Evolutionary conservation across 805 yeast species (phyloP).

Genomic region (Candida piceae): DNA sequence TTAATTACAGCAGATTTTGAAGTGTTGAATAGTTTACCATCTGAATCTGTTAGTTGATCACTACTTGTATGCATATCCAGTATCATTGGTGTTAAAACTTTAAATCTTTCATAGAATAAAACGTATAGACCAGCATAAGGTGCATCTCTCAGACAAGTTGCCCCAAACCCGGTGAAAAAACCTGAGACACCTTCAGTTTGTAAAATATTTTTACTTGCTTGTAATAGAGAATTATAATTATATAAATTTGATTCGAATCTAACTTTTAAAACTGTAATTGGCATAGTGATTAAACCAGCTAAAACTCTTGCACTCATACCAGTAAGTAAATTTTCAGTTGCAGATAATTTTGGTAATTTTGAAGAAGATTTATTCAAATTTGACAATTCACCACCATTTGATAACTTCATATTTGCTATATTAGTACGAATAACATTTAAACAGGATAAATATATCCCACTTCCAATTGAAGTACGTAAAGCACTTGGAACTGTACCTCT

Average conservation of each 20-base stretch:
- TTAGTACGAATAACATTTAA: constrained; percentile 57
- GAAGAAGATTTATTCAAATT: constrained; percentile 24
- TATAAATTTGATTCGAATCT: constrained; percentile 81
- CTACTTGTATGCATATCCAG: constrained; percentile 17
- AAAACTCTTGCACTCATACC: constrained; percentile 77
- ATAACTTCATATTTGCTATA: constrained; percentile 32
- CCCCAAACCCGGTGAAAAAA: constrained; percentile 82
- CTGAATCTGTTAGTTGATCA: neutral
- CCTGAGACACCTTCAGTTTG: constrained; percentile 51
- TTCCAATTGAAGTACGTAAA: constrained; percentile 82
- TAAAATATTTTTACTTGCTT: constrained; percentile 57
- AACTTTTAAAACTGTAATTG: constrained; percentile 85
- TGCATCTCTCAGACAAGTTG: constrained; percentile 85
- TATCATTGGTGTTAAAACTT: constrained; percentile 46
- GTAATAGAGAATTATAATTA: constrained; percentile 56
- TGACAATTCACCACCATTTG: constrained; percentile 4
- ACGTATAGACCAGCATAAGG: constrained; percentile 96
- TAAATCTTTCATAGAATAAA: constrained; percentile 73
- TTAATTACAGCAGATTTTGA: constrained; percentile 50
- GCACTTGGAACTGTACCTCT: constrained; percentile 92
- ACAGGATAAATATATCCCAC: constrained; percentile 77
- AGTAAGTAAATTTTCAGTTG: constrained; percentile 61
- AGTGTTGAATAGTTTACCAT: constrained; percentile 10
- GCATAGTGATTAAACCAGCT: constrained; percentile 91
- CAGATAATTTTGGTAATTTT: constrained; percentile 66